These are phyloP conservation scores for Macadamia tetraphylla DNA, from an alignment of 164 flowering plant species.

Conservation along the genomic window DNA sequence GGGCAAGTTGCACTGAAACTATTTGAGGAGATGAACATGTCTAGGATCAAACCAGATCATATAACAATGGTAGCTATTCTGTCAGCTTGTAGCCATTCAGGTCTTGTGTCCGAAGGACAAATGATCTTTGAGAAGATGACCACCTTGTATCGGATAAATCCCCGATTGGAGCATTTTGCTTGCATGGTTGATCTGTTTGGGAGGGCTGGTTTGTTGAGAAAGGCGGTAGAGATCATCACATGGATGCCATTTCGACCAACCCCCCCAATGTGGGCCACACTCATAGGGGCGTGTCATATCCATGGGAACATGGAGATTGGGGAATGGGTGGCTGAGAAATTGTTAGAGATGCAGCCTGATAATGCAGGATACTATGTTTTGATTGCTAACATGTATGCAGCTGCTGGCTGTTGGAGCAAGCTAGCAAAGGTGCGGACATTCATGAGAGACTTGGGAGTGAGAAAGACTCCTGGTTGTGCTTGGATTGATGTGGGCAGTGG, in stretches of 20 bases:
- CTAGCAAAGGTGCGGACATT: conserved; percentile 42
- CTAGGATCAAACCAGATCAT: conserved; percentile 45
- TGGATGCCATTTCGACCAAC: conserved; percentile 47
- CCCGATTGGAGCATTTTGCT: conserved; percentile 45
- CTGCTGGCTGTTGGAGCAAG: conserved; percentile 44
- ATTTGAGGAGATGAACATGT: conserved; percentile 45
- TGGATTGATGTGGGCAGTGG: conserved; percentile 47
- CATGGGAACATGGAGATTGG: conserved; percentile 45
- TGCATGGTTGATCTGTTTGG: conserved; percentile 36
- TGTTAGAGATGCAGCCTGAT: conserved; percentile 42
- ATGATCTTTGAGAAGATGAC: conserved; percentile 39
- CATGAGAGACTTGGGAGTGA: conserved; percentile 52
- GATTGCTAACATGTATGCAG: conserved; percentile 59
- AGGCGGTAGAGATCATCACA: conserved; percentile 36
- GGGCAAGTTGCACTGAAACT: conserved; percentile 36
- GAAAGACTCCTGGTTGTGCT: conserved; percentile 47
- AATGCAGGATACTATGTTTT: conserved; percentile 52
- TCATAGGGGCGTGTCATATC: conserved; percentile 44
- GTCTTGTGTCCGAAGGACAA: conserved; percentile 41
- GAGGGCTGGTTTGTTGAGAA: conserved; percentile 46
- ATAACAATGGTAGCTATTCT: conserved; percentile 60
- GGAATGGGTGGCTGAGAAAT: conserved; percentile 54
- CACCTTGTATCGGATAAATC: conserved; percentile 28
- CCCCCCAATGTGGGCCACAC: conserved; percentile 57
- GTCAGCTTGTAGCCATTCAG: conserved; percentile 66